Evolutionary conservation across 257 asterid genomes (phyloP).

Genomic region (Cruciata laevipes): DNA sequence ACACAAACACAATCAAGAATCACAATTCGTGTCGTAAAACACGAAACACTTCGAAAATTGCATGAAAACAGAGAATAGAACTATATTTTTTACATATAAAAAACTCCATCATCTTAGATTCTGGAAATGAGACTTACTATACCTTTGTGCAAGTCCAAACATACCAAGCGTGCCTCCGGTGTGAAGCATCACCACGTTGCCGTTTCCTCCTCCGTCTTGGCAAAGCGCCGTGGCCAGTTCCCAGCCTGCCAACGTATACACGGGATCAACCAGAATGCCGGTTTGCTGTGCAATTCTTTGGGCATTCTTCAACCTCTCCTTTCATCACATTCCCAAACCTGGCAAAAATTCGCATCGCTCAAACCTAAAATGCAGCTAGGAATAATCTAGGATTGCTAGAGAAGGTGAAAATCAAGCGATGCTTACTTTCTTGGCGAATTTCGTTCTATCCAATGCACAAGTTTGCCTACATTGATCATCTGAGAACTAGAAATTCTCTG

Average conservation of each 20-base stretch:
- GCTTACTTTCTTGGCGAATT: constrained; percentile 69
- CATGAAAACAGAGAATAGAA: no score
- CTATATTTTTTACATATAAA: neutral
- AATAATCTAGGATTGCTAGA: neutral
- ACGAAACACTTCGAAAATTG: no score
- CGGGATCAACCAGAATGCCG: constrained; percentile 72
- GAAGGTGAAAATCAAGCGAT: neutral
- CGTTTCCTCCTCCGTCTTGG: constrained; percentile 24
- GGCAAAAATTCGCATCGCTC: neutral
- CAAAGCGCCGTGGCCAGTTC: constrained; percentile 51
- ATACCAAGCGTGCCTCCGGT: constrained; percentile 90
- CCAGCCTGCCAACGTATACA: constrained; percentile 86
- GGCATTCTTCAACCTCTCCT: constrained; percentile 83
- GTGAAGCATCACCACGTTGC: constrained; percentile 75
- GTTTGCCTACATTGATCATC: constrained; percentile 24
- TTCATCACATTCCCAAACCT: constrained; percentile 78
- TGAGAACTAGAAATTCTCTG: constrained; percentile 17
- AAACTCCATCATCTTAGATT: constrained; percentile 14
- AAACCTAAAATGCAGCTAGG: neutral
- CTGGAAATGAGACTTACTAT: constrained; percentile 48
- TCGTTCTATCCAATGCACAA: constrained; percentile 76
- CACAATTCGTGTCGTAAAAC: no score
- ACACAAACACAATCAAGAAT: neutral
- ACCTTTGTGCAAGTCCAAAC: constrained; percentile 87
- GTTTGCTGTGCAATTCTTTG: constrained; percentile 62